A percentile compares a stretch with the other conserved stretches of the same genome.
These are phyloP conservation scores for Diatrype stigma DNA, from an alignment of 2,329 filamentous ascomycete genomes.

Conservation along the genomic window DNA sequence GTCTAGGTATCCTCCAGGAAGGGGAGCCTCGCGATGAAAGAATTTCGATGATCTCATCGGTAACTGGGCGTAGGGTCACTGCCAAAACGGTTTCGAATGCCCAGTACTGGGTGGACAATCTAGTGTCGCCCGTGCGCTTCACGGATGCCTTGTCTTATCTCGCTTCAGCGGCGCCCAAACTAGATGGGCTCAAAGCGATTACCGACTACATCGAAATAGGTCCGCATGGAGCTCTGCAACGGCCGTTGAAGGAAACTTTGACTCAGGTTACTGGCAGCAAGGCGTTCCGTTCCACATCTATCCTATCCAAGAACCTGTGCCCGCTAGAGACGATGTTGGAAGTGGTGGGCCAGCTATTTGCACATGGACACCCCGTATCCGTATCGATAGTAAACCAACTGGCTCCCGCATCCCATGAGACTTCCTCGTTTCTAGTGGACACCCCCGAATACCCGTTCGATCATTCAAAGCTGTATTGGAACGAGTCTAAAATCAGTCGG, in stretches of 20 bases:
- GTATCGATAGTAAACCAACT: constrained; percentile 6
- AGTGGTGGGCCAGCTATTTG: constrained; percentile 9
- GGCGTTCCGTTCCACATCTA: not conserved
- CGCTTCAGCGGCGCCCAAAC: not conserved
- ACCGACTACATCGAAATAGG: constrained; percentile 10
- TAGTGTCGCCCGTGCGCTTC: constrained; percentile 7
- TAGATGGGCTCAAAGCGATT: not conserved
- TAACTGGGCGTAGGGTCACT: not conserved
- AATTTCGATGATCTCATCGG: not conserved
- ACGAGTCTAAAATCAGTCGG: constrained; percentile 24
- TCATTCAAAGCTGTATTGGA: constrained; percentile 30
- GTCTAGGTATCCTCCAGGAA: not conserved
- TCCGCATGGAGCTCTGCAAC: constrained; percentile 2
- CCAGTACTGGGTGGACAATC: constrained; percentile 7
- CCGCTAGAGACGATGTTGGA: constrained; percentile 3
- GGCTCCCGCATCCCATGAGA: not conserved
- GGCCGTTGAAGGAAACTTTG: constrained; percentile 1
- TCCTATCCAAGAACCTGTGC: not conserved
- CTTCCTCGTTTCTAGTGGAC: constrained; percentile 21
- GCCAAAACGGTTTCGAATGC: not conserved
- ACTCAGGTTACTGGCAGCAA: not conserved
- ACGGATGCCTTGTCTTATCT: constrained; percentile 6
- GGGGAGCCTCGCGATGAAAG: not conserved
- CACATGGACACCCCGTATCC: constrained; percentile 7
- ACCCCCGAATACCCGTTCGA: constrained; percentile 35